Evolutionary conservation across 177 flowering plant genomes (phyloP).

Genomic region (Tripterygium wilfordii): DNA sequence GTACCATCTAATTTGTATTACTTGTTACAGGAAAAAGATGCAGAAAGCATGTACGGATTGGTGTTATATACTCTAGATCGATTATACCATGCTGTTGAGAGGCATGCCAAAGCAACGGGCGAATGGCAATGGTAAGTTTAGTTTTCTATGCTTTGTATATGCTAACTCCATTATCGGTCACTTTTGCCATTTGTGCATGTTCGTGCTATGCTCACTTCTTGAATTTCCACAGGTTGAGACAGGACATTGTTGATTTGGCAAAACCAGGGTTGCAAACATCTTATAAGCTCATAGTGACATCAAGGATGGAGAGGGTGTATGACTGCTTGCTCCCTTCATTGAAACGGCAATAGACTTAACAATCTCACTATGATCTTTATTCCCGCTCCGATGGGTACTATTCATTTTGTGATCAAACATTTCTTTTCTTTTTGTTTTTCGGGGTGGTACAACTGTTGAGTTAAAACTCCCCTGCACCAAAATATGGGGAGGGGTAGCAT

Average conservation of each 20-base stretch:
- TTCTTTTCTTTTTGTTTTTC: too few relatives aligned
- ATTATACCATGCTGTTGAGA: constrained; percentile 66
- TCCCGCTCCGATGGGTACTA: too few relatives aligned
- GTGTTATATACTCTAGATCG: constrained; percentile 65
- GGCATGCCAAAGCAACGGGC: constrained; percentile 78
- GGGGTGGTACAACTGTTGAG: too few relatives aligned
- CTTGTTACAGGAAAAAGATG: constrained; percentile 66
- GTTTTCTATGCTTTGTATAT: neutral
- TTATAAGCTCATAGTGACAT: constrained; percentile 55
- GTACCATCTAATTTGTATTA: too few relatives aligned
- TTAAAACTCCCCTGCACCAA: too few relatives aligned
- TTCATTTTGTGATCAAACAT: too few relatives aligned
- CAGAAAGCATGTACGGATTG: constrained; percentile 69
- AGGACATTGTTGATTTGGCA: constrained; percentile 70
- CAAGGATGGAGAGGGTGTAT: constrained; percentile 68
- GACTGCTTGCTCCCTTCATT: constrained; percentile 78
- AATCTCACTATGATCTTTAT: too few relatives aligned
- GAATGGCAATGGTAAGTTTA: constrained; percentile 80
- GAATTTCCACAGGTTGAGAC: constrained; percentile 53
- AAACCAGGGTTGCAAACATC: constrained; percentile 58
- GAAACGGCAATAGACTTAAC: constrained; percentile 46
- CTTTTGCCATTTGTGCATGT: neutral
- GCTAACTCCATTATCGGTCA: neutral
- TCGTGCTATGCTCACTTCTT: constrained; percentile 9
- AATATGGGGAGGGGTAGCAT: too few relatives aligned